Percentiles rank a stretch among this genome's conserved stretches.
Evolutionary conservation across 805 yeast genomes (phyloP).

Genomic region (Cyberlindnera maritima): DNA sequence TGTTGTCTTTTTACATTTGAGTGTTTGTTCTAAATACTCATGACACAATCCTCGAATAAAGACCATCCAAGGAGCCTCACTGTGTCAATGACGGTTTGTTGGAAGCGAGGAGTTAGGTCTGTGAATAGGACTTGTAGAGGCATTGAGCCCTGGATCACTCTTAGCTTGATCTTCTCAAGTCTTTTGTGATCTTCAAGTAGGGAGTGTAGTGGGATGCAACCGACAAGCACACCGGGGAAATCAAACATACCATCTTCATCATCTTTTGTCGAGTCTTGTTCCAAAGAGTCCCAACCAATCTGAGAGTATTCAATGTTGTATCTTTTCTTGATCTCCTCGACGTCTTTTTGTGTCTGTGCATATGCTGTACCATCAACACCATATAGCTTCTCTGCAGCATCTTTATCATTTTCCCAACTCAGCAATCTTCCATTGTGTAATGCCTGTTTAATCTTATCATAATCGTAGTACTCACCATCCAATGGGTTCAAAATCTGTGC

Average conservation of each 20-base stretch:
- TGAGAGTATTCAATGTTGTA: neutral
- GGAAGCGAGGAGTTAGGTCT: slow-evolving; percentile 4
- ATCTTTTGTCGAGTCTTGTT: neutral
- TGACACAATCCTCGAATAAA: slow-evolving; percentile 4
- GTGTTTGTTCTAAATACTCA: neutral
- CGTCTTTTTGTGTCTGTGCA: neutral
- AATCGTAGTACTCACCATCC: slow-evolving; percentile 39
- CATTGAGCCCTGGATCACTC: neutral
- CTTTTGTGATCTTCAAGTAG: neutral
- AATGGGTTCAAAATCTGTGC: slow-evolving; percentile 65
- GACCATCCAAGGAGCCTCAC: slow-evolving; percentile 13
- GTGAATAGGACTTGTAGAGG: neutral
- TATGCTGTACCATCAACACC: slow-evolving; percentile 6
- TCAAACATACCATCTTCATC: slow-evolving; percentile 9
- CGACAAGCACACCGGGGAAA: slow-evolving; percentile 8
- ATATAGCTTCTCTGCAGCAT: slow-evolving; percentile 6
- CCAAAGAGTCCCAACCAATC: slow-evolving; percentile 2
- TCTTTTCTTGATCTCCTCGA: neutral
- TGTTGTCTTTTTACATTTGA: no score
- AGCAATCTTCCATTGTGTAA: slow-evolving; percentile 26
- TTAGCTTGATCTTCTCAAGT: neutral
- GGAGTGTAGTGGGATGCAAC: neutral
- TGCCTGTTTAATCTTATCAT: slow-evolving; percentile 18
- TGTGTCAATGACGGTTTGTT: slow-evolving; percentile 2
- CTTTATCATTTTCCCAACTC: slow-evolving; percentile 1